These are phyloP conservation scores for Populus trichocarpa DNA, from an alignment of 441 rosid species.

Conservation along the genomic window DNA sequence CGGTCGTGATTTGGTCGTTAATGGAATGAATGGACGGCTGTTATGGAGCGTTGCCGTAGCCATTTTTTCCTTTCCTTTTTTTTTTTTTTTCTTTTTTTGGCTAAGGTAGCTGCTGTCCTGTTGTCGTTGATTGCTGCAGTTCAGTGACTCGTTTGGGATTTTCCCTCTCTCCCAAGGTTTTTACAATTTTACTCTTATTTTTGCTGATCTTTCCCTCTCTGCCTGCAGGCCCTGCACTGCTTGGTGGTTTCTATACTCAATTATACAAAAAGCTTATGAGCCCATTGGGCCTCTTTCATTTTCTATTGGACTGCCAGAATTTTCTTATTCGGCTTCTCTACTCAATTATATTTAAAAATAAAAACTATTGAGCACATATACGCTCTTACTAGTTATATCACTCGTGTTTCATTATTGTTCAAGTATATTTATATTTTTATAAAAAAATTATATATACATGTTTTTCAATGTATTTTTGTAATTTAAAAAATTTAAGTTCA, in stretches of 20 bases:
- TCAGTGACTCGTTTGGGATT: background rate
- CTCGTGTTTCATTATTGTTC: no score
- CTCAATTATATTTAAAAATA: no score
- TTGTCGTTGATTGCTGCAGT: background rate
- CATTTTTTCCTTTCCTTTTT: conserved; percentile 2
- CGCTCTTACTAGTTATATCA: no score
- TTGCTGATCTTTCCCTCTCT: background rate
- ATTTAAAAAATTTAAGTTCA: no score
- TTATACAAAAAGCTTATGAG: no score
- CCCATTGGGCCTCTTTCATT: background rate
- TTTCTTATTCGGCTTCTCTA: no score
- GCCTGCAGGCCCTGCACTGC: background rate
- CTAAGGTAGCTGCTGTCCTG: background rate
- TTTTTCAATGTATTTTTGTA: no score
- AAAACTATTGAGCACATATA: no score
- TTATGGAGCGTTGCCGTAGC: conserved; percentile 18
- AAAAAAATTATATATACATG: no score
- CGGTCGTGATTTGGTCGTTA: conserved; percentile 12
- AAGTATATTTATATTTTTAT: no score
- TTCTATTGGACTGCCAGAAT: background rate
- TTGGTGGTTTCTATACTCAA: background rate
- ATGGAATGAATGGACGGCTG: conserved; percentile 20
- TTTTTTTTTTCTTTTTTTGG: background rate
- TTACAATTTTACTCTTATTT: no score
- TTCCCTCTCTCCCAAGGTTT: background rate